Evolutionary conservation across 345 rosid species (phyloP).

Genomic region (Euclidium syriacum): DNA sequence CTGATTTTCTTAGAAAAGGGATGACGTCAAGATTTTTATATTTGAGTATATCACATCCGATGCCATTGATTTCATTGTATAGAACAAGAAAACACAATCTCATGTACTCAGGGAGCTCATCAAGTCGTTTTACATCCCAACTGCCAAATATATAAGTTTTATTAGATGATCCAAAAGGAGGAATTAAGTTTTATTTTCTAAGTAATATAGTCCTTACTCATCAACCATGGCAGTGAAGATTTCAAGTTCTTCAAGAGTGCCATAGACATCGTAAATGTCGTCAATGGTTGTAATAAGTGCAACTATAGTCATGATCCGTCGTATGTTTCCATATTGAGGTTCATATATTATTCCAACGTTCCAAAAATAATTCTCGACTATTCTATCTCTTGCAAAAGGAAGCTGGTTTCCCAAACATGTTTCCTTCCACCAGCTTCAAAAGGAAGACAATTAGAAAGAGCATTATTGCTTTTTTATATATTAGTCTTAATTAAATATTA

Average conservation of each 20-base stretch:
- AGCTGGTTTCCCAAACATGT: constrained; percentile 25
- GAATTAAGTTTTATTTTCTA: too few relatives aligned
- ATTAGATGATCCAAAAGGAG: too few relatives aligned
- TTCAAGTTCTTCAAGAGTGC: constrained; percentile 36
- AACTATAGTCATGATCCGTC: constrained; percentile 24
- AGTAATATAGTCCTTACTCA: constrained; percentile 7
- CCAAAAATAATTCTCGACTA: constrained; percentile 39
- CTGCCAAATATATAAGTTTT: constrained; percentile 5
- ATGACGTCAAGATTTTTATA: constrained; percentile 7
- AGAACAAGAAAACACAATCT: constrained; percentile 7
- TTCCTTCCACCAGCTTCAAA: constrained; percentile 37
- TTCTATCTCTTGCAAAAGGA: constrained; percentile 32
- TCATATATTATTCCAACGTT: constrained; percentile 25
- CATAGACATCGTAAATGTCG: constrained; percentile 35
- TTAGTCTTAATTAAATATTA: background rate
- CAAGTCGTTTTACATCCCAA: constrained; percentile 11
- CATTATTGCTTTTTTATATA: background rate
- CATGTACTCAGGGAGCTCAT: constrained; percentile 27
- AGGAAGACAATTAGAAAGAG: background rate
- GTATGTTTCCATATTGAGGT: constrained; percentile 14
- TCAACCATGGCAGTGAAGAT: constrained; percentile 30
- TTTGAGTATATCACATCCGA: constrained; percentile 9
- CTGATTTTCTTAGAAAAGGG: constrained; percentile 23
- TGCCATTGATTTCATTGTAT: constrained; percentile 16
- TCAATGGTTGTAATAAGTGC: constrained; percentile 24